Conservation (phyloP, 352 stramenopile species). For the Phytophthora uliginosa region DNA sequence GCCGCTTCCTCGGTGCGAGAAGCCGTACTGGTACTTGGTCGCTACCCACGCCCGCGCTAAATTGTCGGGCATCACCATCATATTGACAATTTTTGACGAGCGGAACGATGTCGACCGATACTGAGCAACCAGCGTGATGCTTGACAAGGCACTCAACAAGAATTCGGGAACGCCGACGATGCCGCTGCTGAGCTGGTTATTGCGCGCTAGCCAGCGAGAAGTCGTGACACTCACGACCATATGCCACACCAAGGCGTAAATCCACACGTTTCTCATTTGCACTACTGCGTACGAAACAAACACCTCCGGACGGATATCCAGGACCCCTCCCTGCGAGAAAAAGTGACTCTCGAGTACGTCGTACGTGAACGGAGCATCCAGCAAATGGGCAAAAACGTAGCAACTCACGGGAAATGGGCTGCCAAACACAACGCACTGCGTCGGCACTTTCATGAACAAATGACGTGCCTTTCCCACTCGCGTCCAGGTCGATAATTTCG, state of each 20-base stretch:
- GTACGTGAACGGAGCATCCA: conserved; percentile 56
- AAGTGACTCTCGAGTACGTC: conserved; percentile 42
- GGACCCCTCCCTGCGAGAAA: conserved; percentile 34
- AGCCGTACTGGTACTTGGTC: conserved; percentile 29
- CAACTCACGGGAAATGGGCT: conserved; percentile 51
- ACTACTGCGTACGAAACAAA: conserved; percentile 45
- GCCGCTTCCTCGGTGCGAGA: conserved; percentile 25
- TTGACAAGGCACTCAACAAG: conserved; percentile 44
- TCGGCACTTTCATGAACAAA: conserved; percentile 54
- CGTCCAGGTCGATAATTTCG: conserved; percentile 2
- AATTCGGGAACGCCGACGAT: conserved; percentile 48
- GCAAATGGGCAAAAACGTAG: conserved; percentile 56
- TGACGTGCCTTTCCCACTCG: conserved; percentile 16
- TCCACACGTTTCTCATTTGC: conserved; percentile 63
- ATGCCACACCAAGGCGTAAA: conserved; percentile 48
- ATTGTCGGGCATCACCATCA: conserved; percentile 23
- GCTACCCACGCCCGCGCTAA: conserved; percentile 1
- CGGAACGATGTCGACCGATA: conserved; percentile 38
- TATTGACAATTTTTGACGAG: conserved; percentile 23
- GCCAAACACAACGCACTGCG: conserved; percentile 64
- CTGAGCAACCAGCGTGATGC: conserved; percentile 42
- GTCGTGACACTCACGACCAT: conserved; percentile 22
- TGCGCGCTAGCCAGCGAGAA: conserved; percentile 14
- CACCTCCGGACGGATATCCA: conserved; percentile 29
- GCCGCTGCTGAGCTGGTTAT: conserved; percentile 18